Percentiles rank a stretch among this genome's conserved stretches.
Conservation (phyloP, 345 rosid genomes). For the Eucalyptus shirleyi region DNA sequence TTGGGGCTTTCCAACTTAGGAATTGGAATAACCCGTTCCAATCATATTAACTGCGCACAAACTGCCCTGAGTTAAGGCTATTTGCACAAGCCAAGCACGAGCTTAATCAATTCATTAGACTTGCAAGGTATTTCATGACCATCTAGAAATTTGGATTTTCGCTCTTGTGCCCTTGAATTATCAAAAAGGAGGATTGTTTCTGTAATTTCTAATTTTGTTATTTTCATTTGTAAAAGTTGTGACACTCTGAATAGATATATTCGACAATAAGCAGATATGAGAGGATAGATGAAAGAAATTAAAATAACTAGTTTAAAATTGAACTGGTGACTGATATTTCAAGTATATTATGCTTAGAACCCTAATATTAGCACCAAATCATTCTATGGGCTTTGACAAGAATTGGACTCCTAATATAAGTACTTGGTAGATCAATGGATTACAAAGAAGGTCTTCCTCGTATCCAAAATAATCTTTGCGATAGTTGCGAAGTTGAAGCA, state of each 20-base stretch:
- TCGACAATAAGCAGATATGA: background rate
- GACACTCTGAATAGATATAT: background rate
- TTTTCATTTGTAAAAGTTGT: background rate
- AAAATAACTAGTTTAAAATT: background rate
- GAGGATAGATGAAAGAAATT: background rate
- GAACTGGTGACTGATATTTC: background rate
- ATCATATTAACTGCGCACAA: background rate
- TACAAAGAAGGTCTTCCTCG: background rate
- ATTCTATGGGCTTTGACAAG: background rate
- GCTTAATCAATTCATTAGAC: background rate
- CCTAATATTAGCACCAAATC: background rate
- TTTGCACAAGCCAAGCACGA: background rate
- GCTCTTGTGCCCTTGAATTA: background rate
- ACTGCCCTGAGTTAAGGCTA: background rate
- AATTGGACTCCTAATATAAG: background rate
- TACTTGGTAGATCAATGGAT: background rate
- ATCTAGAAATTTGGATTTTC: background rate
- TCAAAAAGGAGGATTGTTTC: background rate
- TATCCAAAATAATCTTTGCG: background rate
- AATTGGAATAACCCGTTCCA: background rate
- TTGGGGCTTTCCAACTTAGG: background rate
- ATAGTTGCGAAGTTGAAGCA: background rate
- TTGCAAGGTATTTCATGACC: background rate
- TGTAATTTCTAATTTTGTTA: background rate
- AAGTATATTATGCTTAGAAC: background rate